Conservation (phyloP, 805 yeast species). For the Lachancea cidri region DNA sequence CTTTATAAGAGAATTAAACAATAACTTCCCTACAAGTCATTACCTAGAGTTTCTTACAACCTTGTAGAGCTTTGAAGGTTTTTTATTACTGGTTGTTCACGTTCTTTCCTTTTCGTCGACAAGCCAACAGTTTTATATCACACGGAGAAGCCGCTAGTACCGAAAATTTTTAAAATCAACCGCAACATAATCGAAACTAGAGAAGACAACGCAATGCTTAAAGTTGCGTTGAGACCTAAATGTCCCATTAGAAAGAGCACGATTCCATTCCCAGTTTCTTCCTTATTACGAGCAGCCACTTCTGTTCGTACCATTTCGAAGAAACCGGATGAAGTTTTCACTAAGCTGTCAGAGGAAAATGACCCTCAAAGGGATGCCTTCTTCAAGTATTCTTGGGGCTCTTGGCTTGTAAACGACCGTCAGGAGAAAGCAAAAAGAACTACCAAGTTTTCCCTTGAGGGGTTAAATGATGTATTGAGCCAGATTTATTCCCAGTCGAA, state of each 20-base stretch:
- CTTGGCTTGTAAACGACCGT: conserved; percentile 82
- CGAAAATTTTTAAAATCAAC: conserved; percentile 16
- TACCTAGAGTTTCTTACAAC: too few relatives aligned
- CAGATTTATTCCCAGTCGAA: conserved; percentile 38
- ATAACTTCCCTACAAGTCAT: too few relatives aligned
- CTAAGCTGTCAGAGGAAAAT: conserved; percentile 52
- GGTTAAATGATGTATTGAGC: conserved; percentile 52
- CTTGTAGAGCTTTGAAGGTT: too few relatives aligned
- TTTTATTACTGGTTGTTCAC: too few relatives aligned
- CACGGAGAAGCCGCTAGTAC: too few relatives aligned
- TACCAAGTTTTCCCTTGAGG: conserved; percentile 78
- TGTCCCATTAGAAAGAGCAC: not conserved
- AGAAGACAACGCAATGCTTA: not conserved
- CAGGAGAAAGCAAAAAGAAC: conserved; percentile 68
- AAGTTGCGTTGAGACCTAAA: not conserved
- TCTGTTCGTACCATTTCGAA: conserved; percentile 26
- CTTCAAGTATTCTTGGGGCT: conserved; percentile 90
- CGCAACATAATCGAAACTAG: conserved; percentile 1
- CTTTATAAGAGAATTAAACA: too few relatives aligned
- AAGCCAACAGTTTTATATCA: too few relatives aligned
- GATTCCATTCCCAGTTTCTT: not conserved
- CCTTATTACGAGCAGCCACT: not conserved
- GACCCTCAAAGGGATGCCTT: conserved; percentile 69
- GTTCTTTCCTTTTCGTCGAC: too few relatives aligned
- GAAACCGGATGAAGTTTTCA: conserved; percentile 37